A percentile compares a stretch with the other conserved stretches of the same genome.
phyloP scores from a whole-genome alignment of 257 asterid species.

The Eucommia ulmoides region DNA sequence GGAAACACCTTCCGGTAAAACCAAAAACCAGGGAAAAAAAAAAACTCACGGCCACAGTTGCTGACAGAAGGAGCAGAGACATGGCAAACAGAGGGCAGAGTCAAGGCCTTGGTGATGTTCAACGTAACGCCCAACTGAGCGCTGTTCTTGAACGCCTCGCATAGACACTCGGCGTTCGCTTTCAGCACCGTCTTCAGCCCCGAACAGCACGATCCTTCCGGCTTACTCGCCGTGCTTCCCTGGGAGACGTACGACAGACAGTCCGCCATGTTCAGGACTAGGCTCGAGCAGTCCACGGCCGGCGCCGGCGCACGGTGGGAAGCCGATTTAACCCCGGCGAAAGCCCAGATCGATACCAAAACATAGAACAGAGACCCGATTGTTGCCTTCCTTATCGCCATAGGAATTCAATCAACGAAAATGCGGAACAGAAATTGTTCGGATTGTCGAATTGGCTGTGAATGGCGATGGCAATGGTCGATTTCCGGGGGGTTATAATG shows the following conservation, averaged over 20 bases:
- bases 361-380: too few relatives aligned
- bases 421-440: too few relatives aligned
- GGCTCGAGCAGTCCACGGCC: constrained; percentile 2
- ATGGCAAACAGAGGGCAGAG: not conserved
- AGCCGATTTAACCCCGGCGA: not conserved
- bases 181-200: constrained; percentile 1
- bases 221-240: not conserved
- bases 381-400: too few relatives aligned
- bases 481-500: too few relatives aligned
- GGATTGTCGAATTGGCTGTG: too few relatives aligned
- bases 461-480: too few relatives aligned
- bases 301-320: not conserved
- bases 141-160: constrained; percentile 1
- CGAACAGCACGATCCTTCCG: not conserved
- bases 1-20: too few relatives aligned
- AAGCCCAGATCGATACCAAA: too few relatives aligned
- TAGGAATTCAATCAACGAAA: too few relatives aligned
- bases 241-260: not conserved
- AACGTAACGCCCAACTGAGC: constrained; percentile 1
- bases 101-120: not conserved
- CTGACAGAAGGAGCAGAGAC: constrained; percentile 3
- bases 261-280: not conserved
- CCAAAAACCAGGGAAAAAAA: too few relatives aligned
- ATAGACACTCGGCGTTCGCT: not conserved
- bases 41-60: not conserved